Evolutionary conservation across 306 rosid genomes (phyloP).

Genomic region (Castanopsis chinensis): DNA sequence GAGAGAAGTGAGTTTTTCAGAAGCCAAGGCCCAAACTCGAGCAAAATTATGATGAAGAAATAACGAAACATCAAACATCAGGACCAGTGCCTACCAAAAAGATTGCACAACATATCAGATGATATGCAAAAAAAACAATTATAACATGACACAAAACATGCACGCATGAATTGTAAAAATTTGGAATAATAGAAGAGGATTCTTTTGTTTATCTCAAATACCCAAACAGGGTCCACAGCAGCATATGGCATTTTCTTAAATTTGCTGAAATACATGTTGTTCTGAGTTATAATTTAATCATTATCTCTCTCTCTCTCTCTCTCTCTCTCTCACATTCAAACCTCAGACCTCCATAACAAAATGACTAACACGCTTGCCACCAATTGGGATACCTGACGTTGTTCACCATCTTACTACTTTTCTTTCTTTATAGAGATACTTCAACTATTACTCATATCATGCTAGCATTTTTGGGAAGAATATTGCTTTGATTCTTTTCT

Average conservation of each 20-base stretch:
- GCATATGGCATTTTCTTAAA: not conserved
- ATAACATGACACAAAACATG: not conserved
- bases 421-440: not conserved
- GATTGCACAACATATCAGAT: conserved; percentile 28
- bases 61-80: conserved; percentile 89
- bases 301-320: not conserved
- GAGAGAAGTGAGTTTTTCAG: conserved; percentile 70
- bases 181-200: not conserved
- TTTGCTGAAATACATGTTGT: not conserved
- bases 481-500: not conserved
- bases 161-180: not conserved
- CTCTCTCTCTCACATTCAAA: no score
- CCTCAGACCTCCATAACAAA: no score
- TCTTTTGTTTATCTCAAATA: not conserved
- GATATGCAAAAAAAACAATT: conserved; percentile 3
- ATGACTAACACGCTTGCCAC: no score
- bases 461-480: not conserved
- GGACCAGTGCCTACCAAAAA: conserved; percentile 58
- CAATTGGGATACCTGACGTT: no score
- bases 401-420: not conserved
- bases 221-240: not conserved
- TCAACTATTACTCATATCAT: no score
- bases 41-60: conserved; percentile 68
- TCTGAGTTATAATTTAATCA: conserved; percentile 3
- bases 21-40: conserved; percentile 79